phyloP scores from a whole-genome alignment of 139 green algal genomes.

The Eudorina sp. region DNA sequence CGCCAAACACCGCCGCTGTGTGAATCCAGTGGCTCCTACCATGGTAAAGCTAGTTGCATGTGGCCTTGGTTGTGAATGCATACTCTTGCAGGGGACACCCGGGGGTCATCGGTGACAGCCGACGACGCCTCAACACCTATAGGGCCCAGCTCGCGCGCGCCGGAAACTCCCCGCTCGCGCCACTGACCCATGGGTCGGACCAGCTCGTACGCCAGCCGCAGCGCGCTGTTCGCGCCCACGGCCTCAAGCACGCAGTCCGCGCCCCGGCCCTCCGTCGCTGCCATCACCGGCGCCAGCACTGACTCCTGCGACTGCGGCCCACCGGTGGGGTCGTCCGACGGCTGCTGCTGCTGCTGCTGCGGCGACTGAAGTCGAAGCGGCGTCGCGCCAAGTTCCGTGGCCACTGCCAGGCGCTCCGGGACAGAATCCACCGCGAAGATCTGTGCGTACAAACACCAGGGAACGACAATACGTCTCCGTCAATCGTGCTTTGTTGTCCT shows the following conservation, averaged over 20 bases:
- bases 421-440: conserved; percentile 77
- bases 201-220: conserved; percentile 70
- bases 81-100: too few species aligned
- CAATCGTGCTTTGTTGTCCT: too few species aligned
- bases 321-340: background rate
- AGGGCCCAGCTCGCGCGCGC: too few species aligned
- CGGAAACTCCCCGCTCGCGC: too few species aligned
- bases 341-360: background rate
- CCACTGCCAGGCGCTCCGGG: conserved; percentile 69
- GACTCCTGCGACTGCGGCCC: background rate
- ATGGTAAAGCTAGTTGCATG: too few species aligned
- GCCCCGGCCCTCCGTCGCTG: conserved; percentile 64
- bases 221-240: conserved; percentile 56
- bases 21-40: too few species aligned
- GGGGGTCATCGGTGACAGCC: too few species aligned
- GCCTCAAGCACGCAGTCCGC: conserved; percentile 75
- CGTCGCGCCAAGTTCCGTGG: conserved; percentile 59
- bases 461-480: too few species aligned
- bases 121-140: too few species aligned
- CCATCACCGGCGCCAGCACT: conserved; percentile 34
- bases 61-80: too few species aligned
- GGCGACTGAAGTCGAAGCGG: conserved; percentile 28
- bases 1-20: too few species aligned
- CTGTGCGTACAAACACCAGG: background rate
- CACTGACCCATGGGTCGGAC: conserved; percentile 64